A percentile compares a stretch with the other conserved stretches of the same genome.
Evolutionary conservation across 768 basidiomycete species (phyloP).

Genomic region (Krasilnikovozyma curviuscula): DNA sequence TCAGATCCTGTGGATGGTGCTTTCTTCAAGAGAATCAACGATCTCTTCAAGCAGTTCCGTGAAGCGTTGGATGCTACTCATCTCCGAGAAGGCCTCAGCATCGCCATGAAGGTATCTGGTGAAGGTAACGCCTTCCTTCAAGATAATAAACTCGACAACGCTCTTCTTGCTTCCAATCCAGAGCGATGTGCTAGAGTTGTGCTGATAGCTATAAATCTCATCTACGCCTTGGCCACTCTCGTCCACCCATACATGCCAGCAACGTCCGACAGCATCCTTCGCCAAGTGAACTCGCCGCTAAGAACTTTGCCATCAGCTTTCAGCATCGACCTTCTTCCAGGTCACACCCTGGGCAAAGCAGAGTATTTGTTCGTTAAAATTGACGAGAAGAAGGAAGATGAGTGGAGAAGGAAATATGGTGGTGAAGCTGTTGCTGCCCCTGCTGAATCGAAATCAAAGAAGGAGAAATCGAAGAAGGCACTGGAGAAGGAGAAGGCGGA

Average conservation of each 20-base stretch:
- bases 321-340: constrained; percentile 62
- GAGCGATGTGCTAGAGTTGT: constrained; percentile 76
- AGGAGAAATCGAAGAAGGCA: constrained; percentile 35
- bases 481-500: constrained; percentile 26
- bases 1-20: constrained; percentile 37
- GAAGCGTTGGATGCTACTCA: constrained; percentile 82
- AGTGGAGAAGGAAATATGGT: constrained; percentile 61
- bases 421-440: constrained; percentile 34
- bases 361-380: constrained; percentile 86
- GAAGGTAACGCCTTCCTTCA: constrained; percentile 90
- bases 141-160: constrained; percentile 72
- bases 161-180: constrained; percentile 61
- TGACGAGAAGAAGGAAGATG: constrained; percentile 69
- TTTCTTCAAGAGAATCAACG: constrained; percentile 64
- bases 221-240: constrained; percentile 69
- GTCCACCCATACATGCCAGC: constrained; percentile 93
- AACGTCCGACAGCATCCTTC: constrained; percentile 57
- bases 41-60: constrained; percentile 55
- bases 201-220: constrained; percentile 72
- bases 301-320: constrained; percentile 54
- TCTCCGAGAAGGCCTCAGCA: constrained; percentile 67
- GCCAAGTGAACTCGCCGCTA: constrained; percentile 73
- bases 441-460: constrained; percentile 16
- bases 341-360: constrained; percentile 67
- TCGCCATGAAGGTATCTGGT: constrained; percentile 70